Conservation (phyloP, 2,329 filamentous ascomycete species). For the Gnomoniopsis sp. region DNA sequence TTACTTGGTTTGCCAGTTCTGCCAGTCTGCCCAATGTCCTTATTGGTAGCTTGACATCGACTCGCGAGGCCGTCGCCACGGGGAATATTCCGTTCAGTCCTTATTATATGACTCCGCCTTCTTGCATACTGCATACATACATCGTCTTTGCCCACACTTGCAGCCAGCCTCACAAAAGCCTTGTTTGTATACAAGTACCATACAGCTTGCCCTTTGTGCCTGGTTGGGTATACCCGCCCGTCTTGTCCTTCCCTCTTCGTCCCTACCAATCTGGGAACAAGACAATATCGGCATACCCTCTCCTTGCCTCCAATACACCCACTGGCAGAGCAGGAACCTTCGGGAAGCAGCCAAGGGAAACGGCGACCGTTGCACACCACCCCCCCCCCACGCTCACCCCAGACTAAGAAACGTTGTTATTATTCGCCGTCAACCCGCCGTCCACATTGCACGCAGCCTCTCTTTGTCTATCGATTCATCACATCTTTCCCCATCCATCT, state of each 20-base stretch:
- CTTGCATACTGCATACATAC: not conserved
- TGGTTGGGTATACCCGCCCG: not conserved
- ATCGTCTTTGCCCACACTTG: not conserved
- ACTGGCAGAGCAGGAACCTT: no score
- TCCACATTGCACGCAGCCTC: not conserved
- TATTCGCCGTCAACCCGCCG: not conserved
- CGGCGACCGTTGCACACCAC: no score
- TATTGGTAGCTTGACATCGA: slow-evolving; percentile 3
- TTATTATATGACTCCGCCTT: not conserved
- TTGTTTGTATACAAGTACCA: not conserved
- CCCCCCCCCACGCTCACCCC: no score
- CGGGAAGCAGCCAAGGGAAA: no score
- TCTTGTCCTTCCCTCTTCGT: not conserved
- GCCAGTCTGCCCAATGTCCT: not conserved
- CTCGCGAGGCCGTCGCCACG: no score
- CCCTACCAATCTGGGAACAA: no score
- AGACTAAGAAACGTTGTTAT: no score
- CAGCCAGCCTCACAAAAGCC: not conserved
- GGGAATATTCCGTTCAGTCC: no score
- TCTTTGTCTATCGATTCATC: not conserved
- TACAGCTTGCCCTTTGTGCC: not conserved
- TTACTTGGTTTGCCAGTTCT: no score
- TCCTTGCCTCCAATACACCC: no score
- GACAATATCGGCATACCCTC: no score
- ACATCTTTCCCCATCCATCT: not conserved